Percentiles rank a stretch among this genome's conserved stretches.
These are phyloP conservation scores for Colletotrichum lentis DNA, from an alignment of 2,329 filamentous ascomycete genomes.

Conservation along the genomic window DNA sequence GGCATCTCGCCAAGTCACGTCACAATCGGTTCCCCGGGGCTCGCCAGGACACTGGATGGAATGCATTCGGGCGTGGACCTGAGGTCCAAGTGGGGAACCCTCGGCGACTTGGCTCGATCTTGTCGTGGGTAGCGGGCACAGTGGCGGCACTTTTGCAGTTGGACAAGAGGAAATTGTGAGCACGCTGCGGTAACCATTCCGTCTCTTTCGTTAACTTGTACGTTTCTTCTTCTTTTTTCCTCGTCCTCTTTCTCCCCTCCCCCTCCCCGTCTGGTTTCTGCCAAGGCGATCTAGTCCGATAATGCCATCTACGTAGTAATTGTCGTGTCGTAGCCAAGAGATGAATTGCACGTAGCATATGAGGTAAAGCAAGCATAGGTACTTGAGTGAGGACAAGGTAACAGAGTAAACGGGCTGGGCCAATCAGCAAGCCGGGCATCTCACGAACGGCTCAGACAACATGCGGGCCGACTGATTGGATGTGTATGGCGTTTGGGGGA, in stretches of 20 bases:
- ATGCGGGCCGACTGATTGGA: constrained; percentile 26
- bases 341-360: not conserved
- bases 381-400: not conserved
- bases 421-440: constrained; percentile 18
- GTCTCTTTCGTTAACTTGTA: not conserved
- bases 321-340: not conserved
- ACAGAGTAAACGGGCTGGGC: constrained; percentile 22
- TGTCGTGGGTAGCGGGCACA: not conserved
- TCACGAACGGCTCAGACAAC: constrained; percentile 21
- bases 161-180: not conserved
- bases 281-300: not conserved
- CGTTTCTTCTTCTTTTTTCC: not conserved
- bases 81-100: not conserved
- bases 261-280: no score
- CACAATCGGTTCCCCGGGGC: constrained; percentile 22
- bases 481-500: not conserved
- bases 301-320: not conserved
- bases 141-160: constrained; percentile 1
- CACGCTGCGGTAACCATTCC: not conserved
- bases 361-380: not conserved
- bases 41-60: not conserved
- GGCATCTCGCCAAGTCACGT: constrained; percentile 7
- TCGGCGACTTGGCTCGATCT: not conserved
- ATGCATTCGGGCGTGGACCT: not conserved
- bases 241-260: not conserved